Base-by-base conservation (phyloP, 2,329 filamentous ascomycete species). In the Fusarium sp. region DNA sequence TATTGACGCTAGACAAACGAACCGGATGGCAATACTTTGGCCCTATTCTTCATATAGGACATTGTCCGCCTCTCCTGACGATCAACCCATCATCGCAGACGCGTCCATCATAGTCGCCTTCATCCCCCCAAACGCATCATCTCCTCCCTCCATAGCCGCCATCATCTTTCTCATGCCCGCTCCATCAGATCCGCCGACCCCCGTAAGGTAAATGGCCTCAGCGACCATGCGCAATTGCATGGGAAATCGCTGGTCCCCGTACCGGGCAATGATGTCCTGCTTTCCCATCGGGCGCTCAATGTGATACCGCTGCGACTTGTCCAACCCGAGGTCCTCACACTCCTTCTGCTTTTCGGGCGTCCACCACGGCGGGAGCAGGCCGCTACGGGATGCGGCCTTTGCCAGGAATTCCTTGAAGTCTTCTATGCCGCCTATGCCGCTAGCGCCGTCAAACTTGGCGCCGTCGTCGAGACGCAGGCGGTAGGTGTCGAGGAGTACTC, bases 211-310 rank as follows among this genome's bases (percentile, higher is more conserved):
- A 5, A 85, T 74, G 0, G 71, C 71, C 70, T 87, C 83, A 4
- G 77, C 82, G 18, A 87, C 75, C 80, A 87, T 83, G 13, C 85
- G 79, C 51, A 88, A 75, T 78, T 87, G 83, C 83, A 86, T 85
- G 3, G 85, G 82, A 62, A 86, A 85, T 3, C 69, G 70, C 1
- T 56, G 6, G 51, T 87, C 80, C 3, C 79, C 79, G 50, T 87
- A 87, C 51, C 83, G 78, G 23, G 82, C 77, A 7, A 78, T 76
- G 34, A 86, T 74, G 44, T 80, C 77, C 12, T 47, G 48, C 73
- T 83, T 83, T 6, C 76, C 65, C 2, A 80, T 71, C 4, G 66
- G 63, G 5, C 1, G 23, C 3, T 16, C 16, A 43, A 70, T 9
- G 51, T 63, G 41, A 18, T 73, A 70, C 78, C 80, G 83, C 34